These are phyloP conservation scores for Exophiala oligosperma DNA, from an alignment of 2,329 filamentous ascomycete species.

Conservation along the genomic window DNA sequence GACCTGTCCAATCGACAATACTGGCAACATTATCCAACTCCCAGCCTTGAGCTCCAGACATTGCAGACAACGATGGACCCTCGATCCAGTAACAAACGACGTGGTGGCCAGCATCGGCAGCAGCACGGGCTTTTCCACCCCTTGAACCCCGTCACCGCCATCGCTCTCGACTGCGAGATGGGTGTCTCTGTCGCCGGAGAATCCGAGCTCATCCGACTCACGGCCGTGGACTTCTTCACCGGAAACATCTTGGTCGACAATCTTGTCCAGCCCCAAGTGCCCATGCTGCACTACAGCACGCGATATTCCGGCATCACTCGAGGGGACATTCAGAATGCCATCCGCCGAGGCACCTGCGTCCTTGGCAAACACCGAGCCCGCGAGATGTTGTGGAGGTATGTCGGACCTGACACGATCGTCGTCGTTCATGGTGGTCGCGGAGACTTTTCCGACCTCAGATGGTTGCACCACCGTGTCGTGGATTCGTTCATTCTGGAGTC, in stretches of 20 bases:
- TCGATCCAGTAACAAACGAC: neutral
- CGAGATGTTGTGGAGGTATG: conserved; percentile 43
- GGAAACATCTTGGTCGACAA: conserved; percentile 49
- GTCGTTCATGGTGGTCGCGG: conserved; percentile 48
- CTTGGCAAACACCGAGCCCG: conserved; percentile 47
- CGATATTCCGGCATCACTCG: conserved; percentile 51
- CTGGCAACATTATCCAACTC: conserved; percentile 12
- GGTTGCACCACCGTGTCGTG: conserved; percentile 48
- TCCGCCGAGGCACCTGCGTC: conserved; percentile 37
- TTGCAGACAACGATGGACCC: no score
- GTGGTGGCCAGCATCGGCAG: neutral
- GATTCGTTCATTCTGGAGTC: conserved; percentile 43
- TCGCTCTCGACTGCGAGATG: conserved; percentile 60
- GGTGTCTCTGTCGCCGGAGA: conserved; percentile 48
- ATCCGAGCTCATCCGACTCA: conserved; percentile 54
- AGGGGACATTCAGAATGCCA: conserved; percentile 40
- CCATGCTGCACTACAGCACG: conserved; percentile 53
- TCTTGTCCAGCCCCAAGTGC: conserved; percentile 50
- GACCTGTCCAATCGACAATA: conserved; percentile 1
- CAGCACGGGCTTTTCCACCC: neutral
- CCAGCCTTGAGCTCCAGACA: neutral
- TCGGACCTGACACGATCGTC: conserved; percentile 50
- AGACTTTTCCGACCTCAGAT: conserved; percentile 49
- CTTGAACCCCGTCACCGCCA: conserved; percentile 25
- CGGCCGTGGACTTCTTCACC: conserved; percentile 54